Evolutionary conservation across 192 early-diverging fungal genomes (phyloP).

Genomic region (Linnemannia exigua): DNA sequence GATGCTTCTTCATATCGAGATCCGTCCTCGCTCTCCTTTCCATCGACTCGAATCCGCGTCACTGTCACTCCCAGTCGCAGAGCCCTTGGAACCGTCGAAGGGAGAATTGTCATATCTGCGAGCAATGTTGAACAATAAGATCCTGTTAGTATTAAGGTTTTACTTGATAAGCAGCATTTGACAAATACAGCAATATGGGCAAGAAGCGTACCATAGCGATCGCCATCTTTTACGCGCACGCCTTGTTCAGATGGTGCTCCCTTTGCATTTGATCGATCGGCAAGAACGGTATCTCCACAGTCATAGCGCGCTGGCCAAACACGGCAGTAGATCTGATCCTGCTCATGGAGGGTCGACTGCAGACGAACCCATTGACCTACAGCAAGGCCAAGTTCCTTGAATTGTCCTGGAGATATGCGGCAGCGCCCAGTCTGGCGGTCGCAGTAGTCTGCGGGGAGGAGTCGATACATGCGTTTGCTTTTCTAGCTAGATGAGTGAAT

Average conservation of each 20-base stretch:
- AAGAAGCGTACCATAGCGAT: conserved; percentile 14
- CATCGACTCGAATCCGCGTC: neutral
- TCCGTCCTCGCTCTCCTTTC: neutral
- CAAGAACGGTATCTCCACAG: conserved; percentile 24
- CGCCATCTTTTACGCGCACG: neutral
- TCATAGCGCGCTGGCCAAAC: conserved; percentile 50
- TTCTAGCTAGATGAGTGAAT: no score
- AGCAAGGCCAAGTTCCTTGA: conserved; percentile 15
- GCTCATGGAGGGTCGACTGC: neutral
- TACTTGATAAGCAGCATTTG: neutral
- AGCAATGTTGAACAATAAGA: neutral
- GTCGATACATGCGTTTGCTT: conserved; percentile 19
- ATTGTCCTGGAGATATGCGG: conserved; percentile 35
- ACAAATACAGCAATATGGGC: no score
- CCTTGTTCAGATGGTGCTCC: neutral
- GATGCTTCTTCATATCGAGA: conserved; percentile 30
- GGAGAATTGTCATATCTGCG: conserved; percentile 11
- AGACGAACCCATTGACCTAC: conserved; percentile 48
- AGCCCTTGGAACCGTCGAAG: conserved; percentile 10
- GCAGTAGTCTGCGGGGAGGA: conserved; percentile 43
- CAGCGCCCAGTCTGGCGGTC: conserved; percentile 48
- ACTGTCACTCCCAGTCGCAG: conserved; percentile 12
- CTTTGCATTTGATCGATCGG: conserved; percentile 22
- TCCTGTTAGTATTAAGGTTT: neutral
- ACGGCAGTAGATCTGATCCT: conserved; percentile 32